Evolutionary conservation across 805 yeast species (phyloP), one percentile per base, ranked within the genome.

Genomic region (Metahyphopichia silvanorum): DNA sequence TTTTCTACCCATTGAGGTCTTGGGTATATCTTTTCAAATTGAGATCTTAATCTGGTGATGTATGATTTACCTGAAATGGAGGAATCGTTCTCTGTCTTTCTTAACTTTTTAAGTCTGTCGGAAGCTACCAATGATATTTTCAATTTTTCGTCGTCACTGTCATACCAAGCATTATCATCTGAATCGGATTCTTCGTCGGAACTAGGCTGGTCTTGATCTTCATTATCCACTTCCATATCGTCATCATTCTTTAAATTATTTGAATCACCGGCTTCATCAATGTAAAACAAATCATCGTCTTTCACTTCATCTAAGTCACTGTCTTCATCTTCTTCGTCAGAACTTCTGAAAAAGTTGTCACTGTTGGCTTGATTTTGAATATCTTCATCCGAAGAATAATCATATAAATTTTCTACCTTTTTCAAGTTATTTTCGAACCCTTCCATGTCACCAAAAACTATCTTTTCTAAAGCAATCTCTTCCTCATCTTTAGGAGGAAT

Each of bases 361-460:
- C 57, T 51, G 21, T 49, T 49, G 32, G 36, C 39, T 39, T 39
- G 48, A 5, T 44, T 47, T 4, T 50, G 57, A 9, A 57, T 62
- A 12, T 49, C 55, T 21, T 60, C 69, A 12, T 69, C 75, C 27
- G 66, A 62, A 6, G 67, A 63, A 40, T 63, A 63, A 22, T 69
- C 71, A 45, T 65, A 75, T 24, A 79, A 62, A 40, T 79, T 71
- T 43, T 81, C 86, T 31, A 79, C 62, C 37, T 73, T 71, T 35
- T 71, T 77, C 50, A 86, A 65, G 38, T 79, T 82, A 20, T 57
- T 51, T 47, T 79, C 85, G 61, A 84, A 82, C 19, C 91, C 83
- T 34, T 77, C 83, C 3, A 71, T 46, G 53, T 93, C 98, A 11
- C 98, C 98, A 60, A 93, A 89, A 4, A 93, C 95, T 10, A 86